Percentiles rank a stretch among this genome's conserved stretches.
These are phyloP conservation scores for Exophiala xenobiotica DNA, from an alignment of 2,329 filamentous ascomycete species.

Conservation along the genomic window DNA sequence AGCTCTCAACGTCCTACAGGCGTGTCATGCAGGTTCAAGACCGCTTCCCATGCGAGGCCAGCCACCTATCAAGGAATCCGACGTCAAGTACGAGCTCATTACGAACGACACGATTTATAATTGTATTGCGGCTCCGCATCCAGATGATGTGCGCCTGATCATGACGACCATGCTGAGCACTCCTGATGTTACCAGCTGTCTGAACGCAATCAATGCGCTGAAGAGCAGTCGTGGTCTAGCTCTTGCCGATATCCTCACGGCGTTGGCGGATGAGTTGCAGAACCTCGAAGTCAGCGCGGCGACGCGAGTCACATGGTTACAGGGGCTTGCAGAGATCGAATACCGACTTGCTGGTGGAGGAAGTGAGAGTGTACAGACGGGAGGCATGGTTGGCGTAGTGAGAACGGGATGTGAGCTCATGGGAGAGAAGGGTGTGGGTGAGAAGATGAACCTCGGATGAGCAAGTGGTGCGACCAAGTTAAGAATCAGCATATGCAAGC, in stretches of 20 bases:
- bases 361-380: constrained; percentile 85
- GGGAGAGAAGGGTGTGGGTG: constrained; percentile 40
- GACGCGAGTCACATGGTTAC: constrained; percentile 87
- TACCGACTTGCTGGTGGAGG: constrained; percentile 85
- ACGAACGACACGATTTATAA: constrained; percentile 92
- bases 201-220: constrained; percentile 82
- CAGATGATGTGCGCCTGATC: constrained; percentile 81
- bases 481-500: background rate
- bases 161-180: constrained; percentile 79
- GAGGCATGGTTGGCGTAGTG: constrained; percentile 85
- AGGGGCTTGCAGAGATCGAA: constrained; percentile 88
- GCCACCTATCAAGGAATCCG: constrained; percentile 51
- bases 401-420: constrained; percentile 80
- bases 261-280: constrained; percentile 76
- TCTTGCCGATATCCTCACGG: constrained; percentile 88
- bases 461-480: background rate
- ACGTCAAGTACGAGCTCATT: constrained; percentile 77
- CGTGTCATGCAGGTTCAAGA: constrained; percentile 89
- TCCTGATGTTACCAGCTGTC: constrained; percentile 82
- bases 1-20: constrained; percentile 91
- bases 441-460: constrained; percentile 26
- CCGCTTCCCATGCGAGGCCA: constrained; percentile 46
- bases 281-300: constrained; percentile 81
- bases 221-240: constrained; percentile 85
- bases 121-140: constrained; percentile 93